Percentiles rank a stretch among this genome's conserved stretches.
These are phyloP conservation scores for Beta lomatogona DNA, from an alignment of 179 eudicot species.

Conservation along the genomic window DNA sequence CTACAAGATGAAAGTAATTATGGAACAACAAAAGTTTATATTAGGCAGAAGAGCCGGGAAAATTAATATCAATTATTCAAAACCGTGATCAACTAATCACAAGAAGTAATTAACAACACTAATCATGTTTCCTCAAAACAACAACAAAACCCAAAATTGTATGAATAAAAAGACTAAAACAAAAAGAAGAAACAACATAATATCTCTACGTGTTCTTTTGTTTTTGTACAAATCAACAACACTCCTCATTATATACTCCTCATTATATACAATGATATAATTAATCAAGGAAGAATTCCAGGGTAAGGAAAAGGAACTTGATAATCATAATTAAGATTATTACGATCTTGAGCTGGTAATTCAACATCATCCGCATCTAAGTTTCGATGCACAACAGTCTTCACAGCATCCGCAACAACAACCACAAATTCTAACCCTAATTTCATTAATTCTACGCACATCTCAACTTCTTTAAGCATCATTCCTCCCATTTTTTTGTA, in stretches of 20 bases:
- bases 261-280: neutral
- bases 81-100: slow-evolving; percentile 9
- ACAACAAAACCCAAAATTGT: neutral
- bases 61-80: neutral
- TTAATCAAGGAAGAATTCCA: slow-evolving; percentile 22
- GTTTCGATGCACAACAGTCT: slow-evolving; percentile 20
- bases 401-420: slow-evolving; percentile 27
- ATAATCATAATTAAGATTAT: slow-evolving; percentile 13
- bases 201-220: neutral
- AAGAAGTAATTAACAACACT: slow-evolving; percentile 4
- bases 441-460: slow-evolving; percentile 28
- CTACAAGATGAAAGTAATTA: no score
- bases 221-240: neutral
- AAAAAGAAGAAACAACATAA: neutral
- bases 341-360: neutral
- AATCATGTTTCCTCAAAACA: neutral
- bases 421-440: slow-evolving; percentile 23
- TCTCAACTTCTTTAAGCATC: slow-evolving; percentile 28
- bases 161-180: no score
- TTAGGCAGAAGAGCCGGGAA: neutral
- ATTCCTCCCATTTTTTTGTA: neutral
- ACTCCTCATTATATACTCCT: neutral
- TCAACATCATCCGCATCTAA: neutral
- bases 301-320: slow-evolving; percentile 39
- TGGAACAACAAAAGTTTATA: neutral